Evolutionary conservation across 192 early-diverging fungal genomes (phyloP).

Genomic region (Chytriomyces confervae): DNA sequence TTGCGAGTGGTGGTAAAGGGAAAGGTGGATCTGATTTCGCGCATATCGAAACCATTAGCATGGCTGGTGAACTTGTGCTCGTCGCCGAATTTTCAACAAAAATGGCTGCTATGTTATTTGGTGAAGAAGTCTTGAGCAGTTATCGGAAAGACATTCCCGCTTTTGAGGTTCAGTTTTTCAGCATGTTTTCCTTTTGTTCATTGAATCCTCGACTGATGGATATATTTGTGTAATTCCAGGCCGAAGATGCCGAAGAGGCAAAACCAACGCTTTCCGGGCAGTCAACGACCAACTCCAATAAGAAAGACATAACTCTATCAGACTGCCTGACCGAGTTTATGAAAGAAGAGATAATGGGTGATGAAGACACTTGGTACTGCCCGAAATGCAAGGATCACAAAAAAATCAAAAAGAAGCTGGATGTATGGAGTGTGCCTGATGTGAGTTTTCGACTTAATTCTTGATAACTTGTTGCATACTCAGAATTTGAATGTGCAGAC

Average conservation of each 20-base stretch:
- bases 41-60: slow-evolving; percentile 9
- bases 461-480: background rate
- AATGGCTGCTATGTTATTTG: slow-evolving; percentile 20
- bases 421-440: slow-evolving; percentile 79
- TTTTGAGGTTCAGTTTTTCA: background rate
- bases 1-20: slow-evolving; percentile 20
- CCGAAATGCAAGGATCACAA: slow-evolving; percentile 76
- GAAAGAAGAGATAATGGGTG: slow-evolving; percentile 74
- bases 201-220: background rate
- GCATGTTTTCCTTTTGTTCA: background rate
- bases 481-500: slow-evolving; percentile 43
- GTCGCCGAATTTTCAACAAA: slow-evolving; percentile 11
- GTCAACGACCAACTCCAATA: background rate
- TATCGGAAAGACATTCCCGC: background rate
- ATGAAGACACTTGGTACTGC: slow-evolving; percentile 82
- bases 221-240: background rate
- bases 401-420: slow-evolving; percentile 78
- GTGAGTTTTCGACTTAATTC: slow-evolving; percentile 25
- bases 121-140: slow-evolving; percentile 1
- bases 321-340: slow-evolving; percentile 79
- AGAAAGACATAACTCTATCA: slow-evolving; percentile 55
- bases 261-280: background rate
- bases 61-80: slow-evolving; percentile 21
- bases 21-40: slow-evolving; percentile 11
- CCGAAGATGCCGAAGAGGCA: background rate